These are phyloP conservation scores for Papiliotrema laurentii DNA, from an alignment of 1,284 basidiomycete genomes.

Conservation along the genomic window DNA sequence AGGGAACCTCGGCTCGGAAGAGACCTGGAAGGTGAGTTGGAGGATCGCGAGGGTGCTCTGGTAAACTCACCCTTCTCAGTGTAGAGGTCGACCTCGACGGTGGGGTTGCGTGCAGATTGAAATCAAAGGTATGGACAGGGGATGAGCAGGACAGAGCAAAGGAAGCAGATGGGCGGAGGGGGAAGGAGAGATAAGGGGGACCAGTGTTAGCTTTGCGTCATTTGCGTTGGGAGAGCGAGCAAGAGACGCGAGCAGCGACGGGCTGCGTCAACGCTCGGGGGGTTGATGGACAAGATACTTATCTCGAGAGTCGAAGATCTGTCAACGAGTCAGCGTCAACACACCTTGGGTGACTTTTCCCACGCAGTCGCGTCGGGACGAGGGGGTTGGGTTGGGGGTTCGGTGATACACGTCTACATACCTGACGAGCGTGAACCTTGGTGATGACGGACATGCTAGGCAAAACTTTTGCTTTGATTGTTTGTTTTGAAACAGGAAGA, in stretches of 20 bases:
- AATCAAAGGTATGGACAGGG: conserved; percentile 4
- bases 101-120: conserved; percentile 61
- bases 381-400: too few relatives aligned
- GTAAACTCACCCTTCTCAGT: conserved; percentile 68
- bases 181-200: background rate
- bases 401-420: background rate
- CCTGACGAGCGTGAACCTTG: conserved; percentile 3
- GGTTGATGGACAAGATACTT: conserved; percentile 4
- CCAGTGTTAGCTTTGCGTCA: conserved; percentile 4
- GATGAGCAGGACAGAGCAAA: background rate
- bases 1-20: conserved; percentile 93
- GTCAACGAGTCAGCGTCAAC: background rate
- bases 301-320: conserved; percentile 12
- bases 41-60: conserved; percentile 2
- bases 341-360: background rate
- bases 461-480: too few relatives aligned
- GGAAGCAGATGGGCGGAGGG: background rate
- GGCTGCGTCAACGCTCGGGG: background rate
- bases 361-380: too few relatives aligned
- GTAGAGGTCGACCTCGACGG: conserved; percentile 89
- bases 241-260: background rate
- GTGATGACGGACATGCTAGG: background rate
- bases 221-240: background rate
- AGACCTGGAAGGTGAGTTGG: conserved; percentile 58
- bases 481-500: too few relatives aligned